These are phyloP conservation scores for Yarrowia bubula DNA, from an alignment of 805 yeast species.

Conservation along the genomic window DNA sequence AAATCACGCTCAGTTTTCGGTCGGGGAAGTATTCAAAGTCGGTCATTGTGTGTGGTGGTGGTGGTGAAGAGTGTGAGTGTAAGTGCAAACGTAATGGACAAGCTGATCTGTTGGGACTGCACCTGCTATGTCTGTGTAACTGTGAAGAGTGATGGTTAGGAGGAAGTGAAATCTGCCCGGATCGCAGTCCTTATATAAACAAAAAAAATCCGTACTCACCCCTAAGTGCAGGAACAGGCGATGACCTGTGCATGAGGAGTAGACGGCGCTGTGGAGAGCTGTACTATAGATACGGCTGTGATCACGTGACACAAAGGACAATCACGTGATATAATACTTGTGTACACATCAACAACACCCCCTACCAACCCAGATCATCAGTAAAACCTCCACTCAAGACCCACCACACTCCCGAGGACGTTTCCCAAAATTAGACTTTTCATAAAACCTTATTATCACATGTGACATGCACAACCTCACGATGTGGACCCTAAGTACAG, in stretches of 20 bases:
- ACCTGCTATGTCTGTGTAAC: not conserved
- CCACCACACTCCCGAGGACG: too few relatives aligned
- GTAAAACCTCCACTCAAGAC: too few relatives aligned
- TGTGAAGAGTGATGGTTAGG: not conserved
- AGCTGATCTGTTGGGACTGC: not conserved
- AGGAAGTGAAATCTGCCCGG: not conserved
- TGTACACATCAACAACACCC: too few relatives aligned
- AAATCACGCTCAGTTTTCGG: conserved; percentile 63
- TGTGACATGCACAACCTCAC: conserved; percentile 1
- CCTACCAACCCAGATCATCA: too few relatives aligned
- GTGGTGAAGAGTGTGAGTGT: not conserved
- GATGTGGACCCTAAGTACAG: conserved; percentile 26
- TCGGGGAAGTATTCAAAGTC: conserved; percentile 50
- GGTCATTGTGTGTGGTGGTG: conserved; percentile 1
- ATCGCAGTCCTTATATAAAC: not conserved
- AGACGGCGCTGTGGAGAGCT: conserved; percentile 19
- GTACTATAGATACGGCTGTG: too few relatives aligned
- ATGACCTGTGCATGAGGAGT: conserved; percentile 21
- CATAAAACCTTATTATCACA: not conserved
- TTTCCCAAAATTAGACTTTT: not conserved
- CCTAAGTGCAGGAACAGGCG: conserved; percentile 28
- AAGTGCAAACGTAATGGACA: not conserved
- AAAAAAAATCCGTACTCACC: conserved; percentile 1
- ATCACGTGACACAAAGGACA: too few relatives aligned
- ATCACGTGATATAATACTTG: too few relatives aligned